Base-by-base conservation (phyloP, 805 yeast species). In the Clavispora santaluciae region DNA sequence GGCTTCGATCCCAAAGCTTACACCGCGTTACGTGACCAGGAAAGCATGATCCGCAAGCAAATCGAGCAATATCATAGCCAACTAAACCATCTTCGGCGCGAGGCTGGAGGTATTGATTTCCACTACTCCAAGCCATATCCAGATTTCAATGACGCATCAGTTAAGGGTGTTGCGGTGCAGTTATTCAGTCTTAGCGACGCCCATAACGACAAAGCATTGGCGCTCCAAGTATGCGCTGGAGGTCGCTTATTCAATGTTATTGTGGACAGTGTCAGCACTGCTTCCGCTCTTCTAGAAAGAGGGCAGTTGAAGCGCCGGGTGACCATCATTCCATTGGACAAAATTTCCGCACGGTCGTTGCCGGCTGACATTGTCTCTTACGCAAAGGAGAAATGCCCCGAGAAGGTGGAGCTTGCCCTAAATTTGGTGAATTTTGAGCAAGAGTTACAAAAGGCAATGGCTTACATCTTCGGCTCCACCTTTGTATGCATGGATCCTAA, bases 221-320 rank as follows among this genome's bases (percentile, higher is more conserved):
- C 99, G 1, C 67, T 93, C 25, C 97, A 93, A 61, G 83, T 87
- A 2, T 83, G 95, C 58, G 99, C 97, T 2, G 99, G 99, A 36
- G 95, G 91, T 5, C 72, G 90, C 51, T 63, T 95, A 22, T 95
- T 79, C 60, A 89, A 90, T 54, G 86, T 95, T 25, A 88, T 93
- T 38, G 98, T 95, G 22, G 97, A 89, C 53, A 82, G 78, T 46
- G 95, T 91, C 43, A 78, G 69, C 15, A 83, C 87, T 3, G 98
- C 95, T n/a, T 74, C 95, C 0, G 83, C 81, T 41, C 63, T 93
- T 8, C 70, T 93, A 30, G 93, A 88, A 51, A 72, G 69, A 22
- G 97, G 97, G 6, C 79, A 78, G 44, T 69, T 91, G 38, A 76
- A 80, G 53, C 80, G 85, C 56, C 74, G 98, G 45, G 91, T 88